Percentiles rank a stretch among this genome's conserved stretches.
Conservation (phyloP, 179 eudicot species). For the Camellia oleifera region DNA sequence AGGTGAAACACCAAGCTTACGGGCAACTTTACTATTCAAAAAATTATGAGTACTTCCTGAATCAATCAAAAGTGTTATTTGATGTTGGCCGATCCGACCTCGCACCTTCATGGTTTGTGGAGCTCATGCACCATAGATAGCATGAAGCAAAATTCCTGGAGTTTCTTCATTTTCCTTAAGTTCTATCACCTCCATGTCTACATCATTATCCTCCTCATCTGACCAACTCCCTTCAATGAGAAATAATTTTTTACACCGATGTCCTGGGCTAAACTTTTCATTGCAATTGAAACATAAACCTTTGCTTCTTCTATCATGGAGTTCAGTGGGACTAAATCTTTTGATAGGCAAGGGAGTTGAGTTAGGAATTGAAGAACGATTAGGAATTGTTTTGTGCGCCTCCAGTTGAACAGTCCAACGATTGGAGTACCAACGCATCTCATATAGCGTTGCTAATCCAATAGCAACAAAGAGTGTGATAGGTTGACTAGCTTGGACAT, state of each 20-base stretch:
- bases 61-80: background rate
- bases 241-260: background rate
- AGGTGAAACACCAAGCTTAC: background rate
- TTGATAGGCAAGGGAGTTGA: background rate
- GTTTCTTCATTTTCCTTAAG: background rate
- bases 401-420: no score
- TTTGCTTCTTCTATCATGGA: background rate
- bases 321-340: background rate
- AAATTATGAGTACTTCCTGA: constrained; percentile 13
- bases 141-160: constrained; percentile 2
- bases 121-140: background rate
- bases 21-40: background rate
- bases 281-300: background rate
- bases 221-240: background rate
- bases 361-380: no score
- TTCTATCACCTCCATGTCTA: background rate
- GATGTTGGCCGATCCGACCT: background rate
- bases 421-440: background rate
- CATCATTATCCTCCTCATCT: background rate
- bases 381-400: no score
- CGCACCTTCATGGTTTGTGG: background rate
- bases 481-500: constrained; percentile 1
- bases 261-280: background rate
- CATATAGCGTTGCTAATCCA: constrained; percentile 6
- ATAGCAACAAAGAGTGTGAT: background rate